phyloP scores from a whole-genome alignment of 768 basidiomycete genomes.

The Phylloporus rhodoxanthus region DNA sequence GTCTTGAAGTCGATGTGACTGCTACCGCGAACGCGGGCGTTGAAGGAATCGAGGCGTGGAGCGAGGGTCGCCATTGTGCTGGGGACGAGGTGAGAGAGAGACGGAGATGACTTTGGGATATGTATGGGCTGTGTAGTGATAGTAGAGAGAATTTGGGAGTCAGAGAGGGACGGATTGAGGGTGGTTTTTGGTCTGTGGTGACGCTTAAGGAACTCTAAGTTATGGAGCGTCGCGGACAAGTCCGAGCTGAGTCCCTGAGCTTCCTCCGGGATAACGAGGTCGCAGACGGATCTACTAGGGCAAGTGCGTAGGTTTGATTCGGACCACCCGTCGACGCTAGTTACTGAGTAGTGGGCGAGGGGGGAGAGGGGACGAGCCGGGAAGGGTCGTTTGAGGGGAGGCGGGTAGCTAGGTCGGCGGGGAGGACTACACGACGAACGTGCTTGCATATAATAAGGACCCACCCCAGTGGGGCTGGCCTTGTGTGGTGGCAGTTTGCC shows the following conservation, averaged over 20 bases:
- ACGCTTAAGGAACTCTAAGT: slow-evolving; percentile 47
- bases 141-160: slow-evolving; percentile 54
- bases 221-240: slow-evolving; percentile 30
- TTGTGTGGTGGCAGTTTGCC: slow-evolving; percentile 10
- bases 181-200: slow-evolving; percentile 53
- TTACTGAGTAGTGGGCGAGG: slow-evolving; percentile 14
- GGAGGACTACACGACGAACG: slow-evolving; percentile 28
- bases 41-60: slow-evolving; percentile 64
- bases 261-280: slow-evolving; percentile 30
- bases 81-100: slow-evolving; percentile 13
- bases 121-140: slow-evolving; percentile 57
- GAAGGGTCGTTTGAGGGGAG: slow-evolving; percentile 1
- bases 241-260: slow-evolving; percentile 23
- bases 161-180: slow-evolving; percentile 42
- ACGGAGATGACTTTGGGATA: slow-evolving; percentile 36
- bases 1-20: slow-evolving; percentile 95
- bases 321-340: slow-evolving; percentile 3
- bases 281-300: slow-evolving; percentile 24
- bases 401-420: slow-evolving; percentile 15
- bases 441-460: slow-evolving; percentile 28
- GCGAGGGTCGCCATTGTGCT: slow-evolving; percentile 52
- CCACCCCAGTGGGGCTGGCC: no score
- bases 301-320: slow-evolving; percentile 6
- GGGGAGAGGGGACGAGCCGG: slow-evolving; percentile 17
- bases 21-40: slow-evolving; percentile 66